Base-by-base conservation (phyloP, 352 stramenopile genomes). In the Pythium monospermum region DNA sequence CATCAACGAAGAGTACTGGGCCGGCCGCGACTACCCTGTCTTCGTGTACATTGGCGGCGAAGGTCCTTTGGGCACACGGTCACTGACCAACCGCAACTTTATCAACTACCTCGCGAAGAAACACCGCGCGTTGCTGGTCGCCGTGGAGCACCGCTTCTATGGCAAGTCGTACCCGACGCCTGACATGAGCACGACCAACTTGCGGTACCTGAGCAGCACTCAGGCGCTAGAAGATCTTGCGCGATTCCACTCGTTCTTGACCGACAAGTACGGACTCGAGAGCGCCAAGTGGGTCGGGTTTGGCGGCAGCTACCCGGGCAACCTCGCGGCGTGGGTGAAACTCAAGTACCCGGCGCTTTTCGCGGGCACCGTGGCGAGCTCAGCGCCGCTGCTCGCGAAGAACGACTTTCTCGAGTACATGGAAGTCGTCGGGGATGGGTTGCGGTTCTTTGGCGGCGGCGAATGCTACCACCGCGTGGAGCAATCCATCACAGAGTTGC, bases 91-190 rank as follows among this genome's bases (percentile, higher is more conserved):
- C 55, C 69, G 64, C 50, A 85, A 71, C n/a, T 91, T 85, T 61
- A 83, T 89, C 53, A 71, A 91, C 66, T 76, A 59, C 39, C 61
- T 93, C 49, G 86, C 86, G 2, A 59, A 91, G 59, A 63, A 93
- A 36, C 72, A 92, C 54, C 63, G 69, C 35, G 84, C 83, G 21
- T 49, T 94, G 31, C 57, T 96, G 25, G 80, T 97, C 57, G 91
- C 91, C 1, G 59, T 99, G 8, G 94, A 98, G 68, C 95, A 98
- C 72, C 83, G 95, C 6, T 98, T 96, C 74, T 99, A 98, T 64
- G 95, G 94, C 47, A 82, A 91, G 45, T 97, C 84, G 43, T 96
- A 96, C 70, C 90, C 90, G 25, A 91, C 67, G 12, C 38, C 61
- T 11, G 71, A 92, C 67, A 87, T 91, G 74, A 88, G 69, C 61